These are phyloP conservation scores for Piromyces finnis DNA, from an alignment of 192 early-diverging fungal genomes.

Conservation along the genomic window DNA sequence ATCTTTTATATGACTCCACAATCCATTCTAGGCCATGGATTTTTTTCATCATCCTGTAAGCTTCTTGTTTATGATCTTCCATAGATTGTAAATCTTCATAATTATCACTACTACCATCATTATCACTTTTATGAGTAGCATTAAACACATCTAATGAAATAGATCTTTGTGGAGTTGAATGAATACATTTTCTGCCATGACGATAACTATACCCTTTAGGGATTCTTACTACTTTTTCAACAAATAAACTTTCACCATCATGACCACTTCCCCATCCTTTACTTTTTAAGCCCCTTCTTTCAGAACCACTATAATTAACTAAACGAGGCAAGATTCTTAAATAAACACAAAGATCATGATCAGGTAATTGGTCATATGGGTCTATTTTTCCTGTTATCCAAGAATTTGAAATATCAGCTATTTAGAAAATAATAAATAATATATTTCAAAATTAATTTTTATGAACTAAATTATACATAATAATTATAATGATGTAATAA, in stretches of 20 bases:
- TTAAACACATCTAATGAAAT: background rate
- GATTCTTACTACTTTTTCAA: constrained; percentile 36
- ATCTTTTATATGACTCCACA: background rate
- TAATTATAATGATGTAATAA: too few species aligned
- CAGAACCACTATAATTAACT: constrained; percentile 41
- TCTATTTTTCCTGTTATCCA: background rate
- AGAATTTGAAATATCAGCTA: background rate
- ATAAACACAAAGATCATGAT: constrained; percentile 47
- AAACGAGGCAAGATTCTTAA: constrained; percentile 54
- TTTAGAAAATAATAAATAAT: background rate
- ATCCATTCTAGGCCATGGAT: background rate
- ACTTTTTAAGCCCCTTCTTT: constrained; percentile 12
- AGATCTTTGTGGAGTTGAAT: background rate
- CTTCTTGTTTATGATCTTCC: background rate
- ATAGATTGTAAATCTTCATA: background rate
- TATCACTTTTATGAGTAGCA: background rate
- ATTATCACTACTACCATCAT: background rate
- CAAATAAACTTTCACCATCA: constrained; percentile 52
- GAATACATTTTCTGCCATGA: background rate
- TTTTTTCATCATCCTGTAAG: background rate
- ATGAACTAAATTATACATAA: too few species aligned
- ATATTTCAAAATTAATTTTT: too few species aligned
- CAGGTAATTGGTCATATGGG: constrained; percentile 13
- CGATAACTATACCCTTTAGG: background rate
- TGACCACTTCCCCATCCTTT: constrained; percentile 51